Evolutionary conservation across 495 filamentous ascomycete genomes (phyloP), one percentile per base, ranked within the genome.

Genomic region (Opeltia flavorubescens): DNA sequence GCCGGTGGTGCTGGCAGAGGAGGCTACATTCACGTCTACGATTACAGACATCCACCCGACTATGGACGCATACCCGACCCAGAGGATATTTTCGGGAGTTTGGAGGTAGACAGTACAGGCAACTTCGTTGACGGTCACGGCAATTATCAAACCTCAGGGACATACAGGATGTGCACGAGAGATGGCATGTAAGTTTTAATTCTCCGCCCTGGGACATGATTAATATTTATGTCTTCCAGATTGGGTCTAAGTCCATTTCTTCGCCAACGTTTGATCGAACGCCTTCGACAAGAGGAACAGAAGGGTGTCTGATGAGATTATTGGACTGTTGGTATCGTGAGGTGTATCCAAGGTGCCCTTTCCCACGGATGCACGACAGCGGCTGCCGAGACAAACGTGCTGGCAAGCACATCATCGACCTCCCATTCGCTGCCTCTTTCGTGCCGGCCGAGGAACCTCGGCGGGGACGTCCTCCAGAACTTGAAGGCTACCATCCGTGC

Each of bases 31-130:
- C 91, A 98, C 69, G 70, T 98, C 4, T 89, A 81, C 41, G 91
- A 95, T 57, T 56, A 58, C 54, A 68, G 91, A 49, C 81, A 83
- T 44, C 84, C 87, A 15, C 89, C 89, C 6, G 88, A 95, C 52
- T 98, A 75, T 67, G 91, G 91, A 0, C 63, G 91, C 43, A 94
- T 95, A 55, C 84, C 89, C 38, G 84, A 74, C 70, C 76, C 78
- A 0, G 89, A 94, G 62, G 86, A 96, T 66, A 96, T 96, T 47
- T 80, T 96, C 56, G 89, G 89, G 27, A 95, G 89, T 56, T 69
- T 95, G 40, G 81, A 91, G 59, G 84, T 94, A 8, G 81, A 94
- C 68, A 75, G 71, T 3, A 51, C 72, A 17, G 89, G 89, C 1
- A 65, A 74, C n/a, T 84, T 95, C 56, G 73, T 79, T 13, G 76